Percentiles rank a stretch among this genome's conserved stretches.
Conservation (phyloP, 192 early-diverging fungal genomes). For the Podila clonocystis region DNA sequence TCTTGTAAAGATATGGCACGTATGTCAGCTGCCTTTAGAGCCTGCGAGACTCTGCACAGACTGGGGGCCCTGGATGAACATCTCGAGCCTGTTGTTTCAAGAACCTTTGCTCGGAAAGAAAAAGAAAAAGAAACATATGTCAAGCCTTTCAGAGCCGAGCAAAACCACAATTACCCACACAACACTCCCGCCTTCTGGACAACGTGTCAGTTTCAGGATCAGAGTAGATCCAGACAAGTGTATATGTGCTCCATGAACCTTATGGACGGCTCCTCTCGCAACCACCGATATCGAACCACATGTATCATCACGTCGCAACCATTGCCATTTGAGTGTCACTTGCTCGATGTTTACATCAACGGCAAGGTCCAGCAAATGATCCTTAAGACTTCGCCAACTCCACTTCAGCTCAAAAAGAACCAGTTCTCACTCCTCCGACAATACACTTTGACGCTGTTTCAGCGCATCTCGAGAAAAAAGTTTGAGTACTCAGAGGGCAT, state of each 20-base stretch:
- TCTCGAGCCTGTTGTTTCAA: constrained; percentile 63
- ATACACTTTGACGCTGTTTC: constrained; percentile 62
- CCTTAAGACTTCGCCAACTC: constrained; percentile 4
- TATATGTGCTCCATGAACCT: constrained; percentile 45
- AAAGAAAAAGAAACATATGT: not conserved
- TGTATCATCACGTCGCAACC: constrained; percentile 55
- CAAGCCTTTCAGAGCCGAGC: constrained; percentile 1
- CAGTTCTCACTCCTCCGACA: constrained; percentile 48
- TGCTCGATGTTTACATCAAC: constrained; percentile 49
- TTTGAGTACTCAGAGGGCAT: constrained; percentile 62
- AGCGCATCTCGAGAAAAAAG: constrained; percentile 55
- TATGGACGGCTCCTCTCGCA: constrained; percentile 8
- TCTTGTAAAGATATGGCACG: constrained; percentile 72
- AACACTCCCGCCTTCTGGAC: constrained; percentile 54
- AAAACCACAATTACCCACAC: constrained; percentile 28
- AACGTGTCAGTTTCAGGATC: not conserved
- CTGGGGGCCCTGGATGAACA: constrained; percentile 76
- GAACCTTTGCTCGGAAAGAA: constrained; percentile 21
- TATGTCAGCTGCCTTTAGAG: constrained; percentile 73
- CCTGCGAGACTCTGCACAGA: constrained; percentile 75
- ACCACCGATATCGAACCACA: constrained; percentile 48
- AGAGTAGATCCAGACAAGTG: not conserved
- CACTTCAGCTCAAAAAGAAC: constrained; percentile 36
- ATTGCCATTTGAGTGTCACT: constrained; percentile 39
- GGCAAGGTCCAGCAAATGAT: constrained; percentile 17